A percentile compares a stretch with the other conserved stretches of the same genome.
These are phyloP conservation scores for Fraxinus albicans DNA, from an alignment of 305 asterid species.

Conservation along the genomic window DNA sequence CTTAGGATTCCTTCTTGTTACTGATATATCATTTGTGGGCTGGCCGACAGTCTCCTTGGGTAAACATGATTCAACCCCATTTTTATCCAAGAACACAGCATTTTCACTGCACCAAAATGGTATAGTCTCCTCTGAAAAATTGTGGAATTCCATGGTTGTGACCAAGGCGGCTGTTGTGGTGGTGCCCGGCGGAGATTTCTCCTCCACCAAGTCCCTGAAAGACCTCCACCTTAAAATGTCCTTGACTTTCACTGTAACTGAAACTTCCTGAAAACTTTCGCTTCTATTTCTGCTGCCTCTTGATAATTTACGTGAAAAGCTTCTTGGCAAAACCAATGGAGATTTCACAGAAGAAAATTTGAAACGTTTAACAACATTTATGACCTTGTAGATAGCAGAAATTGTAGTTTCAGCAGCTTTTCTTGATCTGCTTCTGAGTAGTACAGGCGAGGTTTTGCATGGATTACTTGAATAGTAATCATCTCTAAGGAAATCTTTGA, in stretches of 20 bases:
- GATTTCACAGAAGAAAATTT: slow-evolving; percentile 43
- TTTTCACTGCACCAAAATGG: slow-evolving; percentile 41
- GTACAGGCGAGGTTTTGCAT: slow-evolving; percentile 25
- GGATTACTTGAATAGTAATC: slow-evolving; percentile 30
- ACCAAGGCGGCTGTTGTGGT: slow-evolving; percentile 12
- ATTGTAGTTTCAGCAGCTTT: slow-evolving; percentile 56
- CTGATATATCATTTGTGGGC: slow-evolving; percentile 16
- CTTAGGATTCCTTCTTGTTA: slow-evolving; percentile 31
- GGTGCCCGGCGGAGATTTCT: slow-evolving; percentile 33
- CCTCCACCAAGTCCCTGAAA: slow-evolving; percentile 59
- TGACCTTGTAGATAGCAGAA: slow-evolving; percentile 58
- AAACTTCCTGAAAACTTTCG: neutral
- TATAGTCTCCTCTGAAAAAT: slow-evolving; percentile 46
- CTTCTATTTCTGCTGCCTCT: slow-evolving; percentile 8
- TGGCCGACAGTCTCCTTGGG: slow-evolving; percentile 16
- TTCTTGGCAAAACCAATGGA: slow-evolving; percentile 35
- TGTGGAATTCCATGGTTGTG: slow-evolving; percentile 23
- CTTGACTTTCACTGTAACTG: slow-evolving; percentile 50
- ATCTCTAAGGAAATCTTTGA: slow-evolving; percentile 65
- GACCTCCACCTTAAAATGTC: slow-evolving; percentile 81
- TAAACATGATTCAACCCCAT: slow-evolving; percentile 16
- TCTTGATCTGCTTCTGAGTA: slow-evolving; percentile 47
- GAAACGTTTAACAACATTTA: slow-evolving; percentile 48
- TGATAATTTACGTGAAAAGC: slow-evolving; percentile 37
- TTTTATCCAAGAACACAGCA: slow-evolving; percentile 28